phyloP scores from a whole-genome alignment of 140 eudicot species.

The Stevia rebaudiana region DNA sequence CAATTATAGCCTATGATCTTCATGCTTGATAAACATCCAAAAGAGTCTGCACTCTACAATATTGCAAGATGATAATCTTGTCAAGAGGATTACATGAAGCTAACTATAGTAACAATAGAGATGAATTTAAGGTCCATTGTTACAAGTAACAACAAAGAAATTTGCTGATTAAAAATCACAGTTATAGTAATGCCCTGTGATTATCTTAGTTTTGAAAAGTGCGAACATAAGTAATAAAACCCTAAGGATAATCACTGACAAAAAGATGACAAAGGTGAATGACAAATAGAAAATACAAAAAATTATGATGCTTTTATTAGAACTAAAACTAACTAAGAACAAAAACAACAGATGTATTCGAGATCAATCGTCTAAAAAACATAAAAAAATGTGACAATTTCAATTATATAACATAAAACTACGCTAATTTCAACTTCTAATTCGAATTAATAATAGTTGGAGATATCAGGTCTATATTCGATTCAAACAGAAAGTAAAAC shows the following conservation, averaged over 20 bases:
- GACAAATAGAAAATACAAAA: neutral
- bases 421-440: neutral
- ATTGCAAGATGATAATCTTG: constrained; percentile 3
- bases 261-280: neutral
- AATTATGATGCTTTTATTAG: too few relatives aligned
- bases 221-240: too few relatives aligned
- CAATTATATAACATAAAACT: neutral
- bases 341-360: neutral
- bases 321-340: too few relatives aligned
- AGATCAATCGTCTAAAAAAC: neutral
- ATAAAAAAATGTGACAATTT: neutral
- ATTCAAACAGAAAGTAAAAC: neutral
- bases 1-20: constrained; percentile 43
- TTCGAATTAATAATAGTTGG: neutral
- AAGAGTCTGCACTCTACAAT: constrained; percentile 26
- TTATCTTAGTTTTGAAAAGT: too few relatives aligned
- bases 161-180: too few relatives aligned
- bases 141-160: constrained; percentile 1
- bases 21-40: constrained; percentile 42
- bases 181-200: too few relatives aligned
- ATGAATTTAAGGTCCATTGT: neutral
- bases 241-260: neutral
- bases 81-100: neutral
- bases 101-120: neutral
- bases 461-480: neutral